Base-by-base conservation (phyloP, 352 stramenopile species). In the Pythium phragmiticola region DNA sequence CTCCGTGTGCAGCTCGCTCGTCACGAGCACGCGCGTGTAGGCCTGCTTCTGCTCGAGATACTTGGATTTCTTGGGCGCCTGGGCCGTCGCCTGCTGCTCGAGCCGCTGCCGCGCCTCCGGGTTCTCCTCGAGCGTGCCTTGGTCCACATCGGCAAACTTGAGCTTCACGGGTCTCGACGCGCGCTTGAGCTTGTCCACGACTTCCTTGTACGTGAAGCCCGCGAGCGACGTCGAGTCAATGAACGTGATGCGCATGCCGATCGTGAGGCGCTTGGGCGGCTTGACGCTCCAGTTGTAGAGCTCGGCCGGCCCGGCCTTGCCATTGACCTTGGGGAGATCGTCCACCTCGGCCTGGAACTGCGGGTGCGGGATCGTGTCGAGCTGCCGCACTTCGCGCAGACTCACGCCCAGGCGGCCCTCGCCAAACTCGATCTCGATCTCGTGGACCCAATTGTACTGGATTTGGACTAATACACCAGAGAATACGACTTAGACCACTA, bases 261-360 rank as follows among this genome's bases (percentile, higher is more conserved):
- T 89, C 7, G 78, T 92, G 60, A 95, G 57, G 3, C 87, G 84
- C 70, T 85, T 84, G 59, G 94, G 75, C 8, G 84, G 80, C 61
- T 92, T 92, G 52, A 95, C 87, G 60, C 87, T 94, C 87, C 87
- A 95, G 63, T 95, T 95, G 71, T 95, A 89, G 8, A 95, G 78
- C 72, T 95, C 87, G 16, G 87, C 87, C 0, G 87, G 82, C 0
- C 87, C 87, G 2, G 87, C 80, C 63, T 95, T 94, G 66, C 84
- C 84, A 50, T 87, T 91, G 16, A 93, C 82, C 76, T 95, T 95
- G 55, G 87, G 84, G 34, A 95, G 67, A 51, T 94, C 87, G 63
- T 95, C 87, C 17, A 95, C 85, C 65, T 95, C 87, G n/a, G 87
- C 87, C 57, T 95, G 87, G 66, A 95, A 93, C 72, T 92, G 79